These are phyloP conservation scores for Torulaspora quercuum DNA, from an alignment of 805 yeast genomes.

Conservation along the genomic window DNA sequence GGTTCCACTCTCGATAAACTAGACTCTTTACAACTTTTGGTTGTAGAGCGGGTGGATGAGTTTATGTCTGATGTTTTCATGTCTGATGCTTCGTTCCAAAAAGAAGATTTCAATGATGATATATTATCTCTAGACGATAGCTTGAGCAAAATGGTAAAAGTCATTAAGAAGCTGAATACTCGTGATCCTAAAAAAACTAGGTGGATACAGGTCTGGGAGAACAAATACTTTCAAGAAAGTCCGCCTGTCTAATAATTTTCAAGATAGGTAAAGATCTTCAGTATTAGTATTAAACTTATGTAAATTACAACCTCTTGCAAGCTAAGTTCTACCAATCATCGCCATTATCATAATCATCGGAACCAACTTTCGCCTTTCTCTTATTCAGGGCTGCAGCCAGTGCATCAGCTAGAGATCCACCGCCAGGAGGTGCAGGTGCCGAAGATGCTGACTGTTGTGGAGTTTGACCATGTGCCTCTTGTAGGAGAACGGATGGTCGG, in stretches of 20 bases:
- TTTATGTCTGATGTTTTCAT: constrained; percentile 55
- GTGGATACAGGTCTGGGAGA: constrained; percentile 37
- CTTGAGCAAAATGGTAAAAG: constrained; percentile 33
- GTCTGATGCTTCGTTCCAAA: constrained; percentile 34
- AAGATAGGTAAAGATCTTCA: not conserved
- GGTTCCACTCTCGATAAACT: constrained; percentile 50
- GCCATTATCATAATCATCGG: constrained; percentile 82
- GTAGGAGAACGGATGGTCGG: constrained; percentile 66
- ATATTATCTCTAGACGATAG: constrained; percentile 27
- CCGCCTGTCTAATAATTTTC: too few relatives aligned
- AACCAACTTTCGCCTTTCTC: constrained; percentile 84
- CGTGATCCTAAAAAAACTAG: constrained; percentile 47
- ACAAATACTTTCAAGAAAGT: constrained; percentile 30
- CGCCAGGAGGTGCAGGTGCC: constrained; percentile 35
- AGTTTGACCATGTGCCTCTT: constrained; percentile 64
- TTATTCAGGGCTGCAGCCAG: constrained; percentile 79
- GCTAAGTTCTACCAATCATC: constrained; percentile 79
- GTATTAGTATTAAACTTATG: constrained; percentile 1
- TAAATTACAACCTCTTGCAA: not conserved
- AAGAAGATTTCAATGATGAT: constrained; percentile 32
- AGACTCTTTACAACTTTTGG: constrained; percentile 39
- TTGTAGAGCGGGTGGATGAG: constrained; percentile 53
- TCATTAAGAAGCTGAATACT: constrained; percentile 47
- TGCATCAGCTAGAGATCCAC: constrained; percentile 75
- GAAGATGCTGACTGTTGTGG: constrained; percentile 28